Evolutionary conservation across 768 basidiomycete genomes (phyloP), one percentile per base, ranked within the genome.

Genomic region (Tephrocybe sp.): DNA sequence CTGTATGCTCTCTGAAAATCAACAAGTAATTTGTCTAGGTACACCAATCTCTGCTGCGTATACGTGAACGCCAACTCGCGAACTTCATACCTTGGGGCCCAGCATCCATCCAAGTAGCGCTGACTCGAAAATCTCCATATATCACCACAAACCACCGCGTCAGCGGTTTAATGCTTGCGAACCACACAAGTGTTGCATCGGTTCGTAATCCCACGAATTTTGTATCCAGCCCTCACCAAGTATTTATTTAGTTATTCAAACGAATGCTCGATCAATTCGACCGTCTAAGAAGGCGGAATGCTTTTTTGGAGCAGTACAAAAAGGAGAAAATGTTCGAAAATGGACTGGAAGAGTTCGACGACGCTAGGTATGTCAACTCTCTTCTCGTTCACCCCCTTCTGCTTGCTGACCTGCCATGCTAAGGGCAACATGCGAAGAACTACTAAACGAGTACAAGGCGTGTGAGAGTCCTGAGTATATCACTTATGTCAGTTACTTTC

Each of bases 1-100:
- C 50, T 40, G 37, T 48, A n/a, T n/a, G n/a, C 33, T 20, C 8
- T 24, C 24, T 33, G 33, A 23, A 15, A 3, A 33, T 39, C n/a
- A 17, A 33, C 30, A 42, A 45, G 44, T 56, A 12, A 54, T 40
- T 38, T 20, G 49, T 6, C 26, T 33, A 97, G 94, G 92, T 97
- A 9, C 97, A 99, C 65, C 96, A 98, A 83, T 96, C 94, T 8
- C 77, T 99, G 18, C 80, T 99, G 21, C 87, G 97, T 9, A 98
- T 99, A 60, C 87, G 97, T 36, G 97, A 99, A 70, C 84, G 97
- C 23, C 92, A 97, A 61, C 77, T 98, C 21, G 97, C 97, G 14
- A 95, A 91, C 64, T 98, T 99, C 67, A 98, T 99, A 56, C 97
- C 97, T 5, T 99, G 97, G 97, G 97, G 97, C 11, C 97, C 97